These are phyloP conservation scores for Pichia ethanolica DNA, from an alignment of 805 yeast genomes.

Conservation along the genomic window DNA sequence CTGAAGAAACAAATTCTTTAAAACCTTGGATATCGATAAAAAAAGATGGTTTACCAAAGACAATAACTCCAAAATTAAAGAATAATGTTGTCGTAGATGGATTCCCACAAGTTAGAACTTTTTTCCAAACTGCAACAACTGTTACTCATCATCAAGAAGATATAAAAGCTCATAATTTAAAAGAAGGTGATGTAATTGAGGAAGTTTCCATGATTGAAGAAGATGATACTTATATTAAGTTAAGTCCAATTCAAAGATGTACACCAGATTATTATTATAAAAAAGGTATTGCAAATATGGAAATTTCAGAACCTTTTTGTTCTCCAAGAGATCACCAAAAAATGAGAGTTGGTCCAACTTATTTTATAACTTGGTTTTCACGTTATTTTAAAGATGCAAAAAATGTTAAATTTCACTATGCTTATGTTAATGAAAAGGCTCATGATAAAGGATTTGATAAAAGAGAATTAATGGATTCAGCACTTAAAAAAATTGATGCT, in stretches of 20 bases:
- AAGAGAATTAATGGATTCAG: slow-evolving; percentile 17
- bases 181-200: slow-evolving; percentile 46
- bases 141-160: slow-evolving; percentile 50
- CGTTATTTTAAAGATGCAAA: slow-evolving; percentile 53
- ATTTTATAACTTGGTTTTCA: slow-evolving; percentile 79
- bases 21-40: slow-evolving; percentile 78
- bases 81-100: slow-evolving; percentile 62
- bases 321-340: slow-evolving; percentile 59
- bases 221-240: slow-evolving; percentile 60
- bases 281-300: slow-evolving; percentile 52
- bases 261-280: slow-evolving; percentile 67
- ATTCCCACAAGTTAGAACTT: slow-evolving; percentile 67
- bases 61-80: slow-evolving; percentile 68
- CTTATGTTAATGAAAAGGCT: slow-evolving; percentile 51
- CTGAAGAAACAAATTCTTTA: slow-evolving; percentile 55
- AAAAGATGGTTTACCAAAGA: slow-evolving; percentile 72
- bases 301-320: slow-evolving; percentile 73
- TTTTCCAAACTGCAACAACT: slow-evolving; percentile 65
- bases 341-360: slow-evolving; percentile 53
- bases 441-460: slow-evolving; percentile 43
- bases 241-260: slow-evolving; percentile 79
- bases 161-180: slow-evolving; percentile 67
- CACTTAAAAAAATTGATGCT: slow-evolving; percentile 8
- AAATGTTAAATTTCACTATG: slow-evolving; percentile 59
- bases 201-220: slow-evolving; percentile 56